A percentile compares a stretch with the other conserved stretches of the same genome.
Evolutionary conservation across 306 rosid genomes (phyloP).

Genomic region (Delonix regia): DNA sequence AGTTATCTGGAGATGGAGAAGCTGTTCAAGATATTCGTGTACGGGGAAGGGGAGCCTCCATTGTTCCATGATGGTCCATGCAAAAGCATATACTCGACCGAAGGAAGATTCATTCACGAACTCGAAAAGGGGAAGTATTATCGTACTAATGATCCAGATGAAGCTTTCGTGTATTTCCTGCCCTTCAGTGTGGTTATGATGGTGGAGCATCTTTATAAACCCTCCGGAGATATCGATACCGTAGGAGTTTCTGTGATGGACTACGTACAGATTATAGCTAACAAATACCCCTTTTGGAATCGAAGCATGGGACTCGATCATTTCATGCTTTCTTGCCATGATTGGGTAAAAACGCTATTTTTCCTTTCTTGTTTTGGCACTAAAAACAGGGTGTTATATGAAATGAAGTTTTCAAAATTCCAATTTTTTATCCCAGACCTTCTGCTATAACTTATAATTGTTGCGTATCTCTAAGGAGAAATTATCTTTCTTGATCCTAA

Average conservation of each 20-base stretch:
- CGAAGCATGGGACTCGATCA: conserved; percentile 59
- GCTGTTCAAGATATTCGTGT: conserved; percentile 60
- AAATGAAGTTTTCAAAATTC: not conserved
- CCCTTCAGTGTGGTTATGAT: conserved; percentile 58
- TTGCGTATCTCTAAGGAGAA: not conserved
- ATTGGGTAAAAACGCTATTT: conserved; percentile 45
- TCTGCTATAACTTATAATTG: not conserved
- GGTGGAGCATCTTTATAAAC: conserved; percentile 43
- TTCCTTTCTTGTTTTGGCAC: not conserved
- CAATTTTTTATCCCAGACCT: not conserved
- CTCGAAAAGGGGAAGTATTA: conserved; percentile 52
- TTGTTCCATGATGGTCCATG: conserved; percentile 55
- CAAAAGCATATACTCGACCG: conserved; percentile 53
- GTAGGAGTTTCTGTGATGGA: conserved; percentile 41
- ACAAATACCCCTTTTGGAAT: conserved; percentile 62
- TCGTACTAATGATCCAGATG: conserved; percentile 53
- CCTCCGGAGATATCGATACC: not conserved
- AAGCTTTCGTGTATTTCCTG: conserved; percentile 54
- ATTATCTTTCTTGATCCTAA: not conserved
- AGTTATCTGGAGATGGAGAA: conserved; percentile 70
- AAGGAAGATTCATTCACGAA: conserved; percentile 62
- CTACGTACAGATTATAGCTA: conserved; percentile 44
- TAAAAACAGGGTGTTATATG: not conserved
- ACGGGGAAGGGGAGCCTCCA: conserved; percentile 68
- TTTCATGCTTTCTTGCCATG: conserved; percentile 72